phyloP scores from a whole-genome alignment of 2,329 filamentous ascomycete species.

The Metarhizium sp. region DNA sequence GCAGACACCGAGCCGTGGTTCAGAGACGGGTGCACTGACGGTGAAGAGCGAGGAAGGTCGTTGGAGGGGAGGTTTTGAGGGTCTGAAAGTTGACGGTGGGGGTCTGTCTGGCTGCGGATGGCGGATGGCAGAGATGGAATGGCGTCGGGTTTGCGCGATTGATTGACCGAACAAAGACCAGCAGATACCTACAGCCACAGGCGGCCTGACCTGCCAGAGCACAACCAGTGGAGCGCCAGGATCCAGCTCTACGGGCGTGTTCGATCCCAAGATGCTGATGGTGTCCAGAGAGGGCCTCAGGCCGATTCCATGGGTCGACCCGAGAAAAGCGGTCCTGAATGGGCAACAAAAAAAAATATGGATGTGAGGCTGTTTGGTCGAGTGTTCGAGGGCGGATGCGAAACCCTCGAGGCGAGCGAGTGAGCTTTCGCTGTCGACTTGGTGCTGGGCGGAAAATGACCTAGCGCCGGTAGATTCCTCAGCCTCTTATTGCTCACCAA shows the following conservation, averaged over 20 bases:
- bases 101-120: background rate
- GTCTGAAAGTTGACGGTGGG: background rate
- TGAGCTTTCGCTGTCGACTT: background rate
- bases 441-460: slow-evolving; percentile 5
- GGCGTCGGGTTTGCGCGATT: background rate
- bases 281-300: slow-evolving; percentile 7
- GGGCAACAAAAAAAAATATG: background rate
- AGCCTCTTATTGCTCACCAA: background rate
- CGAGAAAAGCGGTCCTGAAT: slow-evolving; percentile 5
- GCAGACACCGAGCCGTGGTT: background rate
- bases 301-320: slow-evolving; percentile 11
- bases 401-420: background rate
- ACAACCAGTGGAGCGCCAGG: background rate
- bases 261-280: background rate
- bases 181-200: too few relatives aligned
- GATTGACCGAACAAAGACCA: too few relatives aligned
- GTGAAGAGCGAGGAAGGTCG: slow-evolving; percentile 1
- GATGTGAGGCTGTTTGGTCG: background rate
- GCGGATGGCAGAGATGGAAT: background rate
- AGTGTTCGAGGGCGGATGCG: background rate
- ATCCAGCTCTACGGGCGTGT: too few relatives aligned
- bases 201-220: background rate
- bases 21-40: slow-evolving; percentile 3
- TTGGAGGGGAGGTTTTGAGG: slow-evolving; percentile 6
- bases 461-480: slow-evolving; percentile 8